phyloP scores from a whole-genome alignment of 495 filamentous ascomycete species.

The Neurospora sp. region DNA sequence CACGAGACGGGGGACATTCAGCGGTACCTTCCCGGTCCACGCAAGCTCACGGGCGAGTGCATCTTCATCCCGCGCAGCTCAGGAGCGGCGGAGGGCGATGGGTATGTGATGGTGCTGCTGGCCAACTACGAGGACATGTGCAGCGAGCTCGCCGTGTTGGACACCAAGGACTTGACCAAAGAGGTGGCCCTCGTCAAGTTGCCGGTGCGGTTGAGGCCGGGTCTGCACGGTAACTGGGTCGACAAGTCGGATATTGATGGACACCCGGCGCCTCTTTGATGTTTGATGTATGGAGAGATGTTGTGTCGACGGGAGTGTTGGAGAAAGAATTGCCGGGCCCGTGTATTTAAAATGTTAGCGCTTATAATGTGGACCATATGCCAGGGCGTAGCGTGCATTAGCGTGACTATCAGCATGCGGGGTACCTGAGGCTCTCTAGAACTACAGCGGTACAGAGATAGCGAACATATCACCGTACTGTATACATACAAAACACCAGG shows the following conservation, averaged over 20 bases:
- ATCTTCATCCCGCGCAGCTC: conserved; percentile 37
- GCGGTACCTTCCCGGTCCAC: conserved; percentile 31
- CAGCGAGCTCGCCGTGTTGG: conserved; percentile 8
- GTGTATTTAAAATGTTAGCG: neutral
- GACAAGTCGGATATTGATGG: neutral
- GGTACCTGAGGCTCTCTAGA: neutral
- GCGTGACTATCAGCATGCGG: neutral
- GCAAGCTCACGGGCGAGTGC: conserved; percentile 40
- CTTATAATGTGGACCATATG: neutral
- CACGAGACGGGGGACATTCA: conserved; percentile 10
- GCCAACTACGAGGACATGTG: conserved; percentile 26
- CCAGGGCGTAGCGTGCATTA: neutral
- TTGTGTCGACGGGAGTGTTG: neutral
- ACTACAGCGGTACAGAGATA: neutral
- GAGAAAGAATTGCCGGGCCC: neutral
- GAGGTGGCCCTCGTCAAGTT: conserved; percentile 2
- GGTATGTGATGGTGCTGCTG: conserved; percentile 39
- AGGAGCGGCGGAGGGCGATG: conserved; percentile 35
- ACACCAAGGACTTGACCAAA: conserved; percentile 4
- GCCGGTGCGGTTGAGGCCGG: conserved; percentile 5
- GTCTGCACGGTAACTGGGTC: conserved; percentile 10
- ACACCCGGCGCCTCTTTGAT: neutral
- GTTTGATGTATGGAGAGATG: neutral
- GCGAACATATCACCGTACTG: neutral
- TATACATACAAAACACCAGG: too few relatives aligned